Evolutionary conservation across 257 asterid species (phyloP), one percentile per base, ranked within the genome.

Genomic region (Nicotiana paniculata): DNA sequence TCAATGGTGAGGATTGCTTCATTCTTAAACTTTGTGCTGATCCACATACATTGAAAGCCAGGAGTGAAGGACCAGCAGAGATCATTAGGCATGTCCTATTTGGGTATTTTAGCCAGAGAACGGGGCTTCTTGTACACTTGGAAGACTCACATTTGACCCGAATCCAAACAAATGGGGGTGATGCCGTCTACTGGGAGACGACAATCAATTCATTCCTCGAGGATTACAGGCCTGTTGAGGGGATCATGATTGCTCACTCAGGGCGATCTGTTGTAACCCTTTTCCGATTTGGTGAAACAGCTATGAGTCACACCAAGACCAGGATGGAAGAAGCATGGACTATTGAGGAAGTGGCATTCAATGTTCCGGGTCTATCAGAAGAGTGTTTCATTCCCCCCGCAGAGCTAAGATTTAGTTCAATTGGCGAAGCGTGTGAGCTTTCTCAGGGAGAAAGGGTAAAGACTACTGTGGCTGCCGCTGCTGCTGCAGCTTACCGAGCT

Each of bases 61-160:
- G 93, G 86, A 93, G 97, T n/a, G 97, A 93, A 82, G 95, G 93
- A 16, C 92, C 92, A 2, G 93, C 97, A 0, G 95, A 93, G 89
- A 88, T 91, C 87, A 90, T 90, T 63, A 83, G 95, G 85, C 97
- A 93, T 30, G 92, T 89, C 39, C 46, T 93, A 67, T 89, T 93
- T 37, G 97, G 97, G 63, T 91, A 91, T 87, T 93, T 93, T 84
- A 93, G 95, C 92, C 97, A 93, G 85, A 91, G 87, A 80, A 90
- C 97, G 0, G 97, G 97, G 5, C 97, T 93, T n/a, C 95, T 93
- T 51, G 90, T 93, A 39, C 95, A 90, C 84, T 66, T 93, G 65
- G 97, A 93, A 62, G 97, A 93, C 89, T 93, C 97, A 35, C 96
- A 91, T 77, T 85, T 93, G 76, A 91, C 96, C 32, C 93, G 95